Percentiles rank a stretch among this genome's conserved stretches.
Evolutionary conservation across 495 filamentous ascomycete genomes (phyloP).

Genomic region (Tuber calosporum): DNA sequence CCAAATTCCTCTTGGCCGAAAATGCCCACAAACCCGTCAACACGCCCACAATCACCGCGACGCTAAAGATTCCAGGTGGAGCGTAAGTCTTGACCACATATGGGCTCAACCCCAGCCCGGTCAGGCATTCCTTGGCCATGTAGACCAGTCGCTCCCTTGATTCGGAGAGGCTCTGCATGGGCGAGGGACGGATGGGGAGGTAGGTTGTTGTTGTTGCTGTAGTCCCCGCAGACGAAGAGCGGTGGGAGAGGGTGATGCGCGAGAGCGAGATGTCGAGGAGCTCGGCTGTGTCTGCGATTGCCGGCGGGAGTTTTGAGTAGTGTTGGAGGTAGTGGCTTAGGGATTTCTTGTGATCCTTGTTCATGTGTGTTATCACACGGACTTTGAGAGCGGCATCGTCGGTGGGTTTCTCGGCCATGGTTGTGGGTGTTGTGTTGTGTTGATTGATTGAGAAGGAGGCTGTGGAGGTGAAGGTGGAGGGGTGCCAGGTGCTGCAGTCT

Average conservation of each 20-base stretch:
- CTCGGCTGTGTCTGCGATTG: slow-evolving; percentile 46
- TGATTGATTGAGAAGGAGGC: neutral
- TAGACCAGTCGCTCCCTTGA: slow-evolving; percentile 55
- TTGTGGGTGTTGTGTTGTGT: neutral
- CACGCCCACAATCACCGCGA: slow-evolving; percentile 46
- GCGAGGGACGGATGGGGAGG: slow-evolving; percentile 56
- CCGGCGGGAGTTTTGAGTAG: slow-evolving; percentile 49
- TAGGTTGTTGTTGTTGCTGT: slow-evolving; percentile 42
- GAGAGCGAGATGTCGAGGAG: slow-evolving; percentile 54
- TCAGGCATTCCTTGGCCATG: slow-evolving; percentile 57
- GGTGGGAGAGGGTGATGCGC: slow-evolving; percentile 49
- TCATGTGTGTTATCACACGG: slow-evolving; percentile 70
- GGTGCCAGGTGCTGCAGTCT: neutral
- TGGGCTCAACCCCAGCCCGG: slow-evolving; percentile 51
- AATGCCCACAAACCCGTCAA: slow-evolving; percentile 45
- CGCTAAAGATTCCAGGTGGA: slow-evolving; percentile 45
- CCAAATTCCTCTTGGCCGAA: slow-evolving; percentile 49
- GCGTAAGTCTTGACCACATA: slow-evolving; percentile 54
- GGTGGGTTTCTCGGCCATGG: neutral
- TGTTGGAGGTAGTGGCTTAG: slow-evolving; percentile 58
- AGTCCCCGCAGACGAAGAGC: slow-evolving; percentile 43
- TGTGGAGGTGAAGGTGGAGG: neutral
- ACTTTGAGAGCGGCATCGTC: slow-evolving; percentile 47
- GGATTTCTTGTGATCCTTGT: slow-evolving; percentile 59
- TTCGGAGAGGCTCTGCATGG: slow-evolving; percentile 53